Conservation (phyloP, 2,329 filamentous ascomycete genomes). For the Sporothrix protearum region DNA sequence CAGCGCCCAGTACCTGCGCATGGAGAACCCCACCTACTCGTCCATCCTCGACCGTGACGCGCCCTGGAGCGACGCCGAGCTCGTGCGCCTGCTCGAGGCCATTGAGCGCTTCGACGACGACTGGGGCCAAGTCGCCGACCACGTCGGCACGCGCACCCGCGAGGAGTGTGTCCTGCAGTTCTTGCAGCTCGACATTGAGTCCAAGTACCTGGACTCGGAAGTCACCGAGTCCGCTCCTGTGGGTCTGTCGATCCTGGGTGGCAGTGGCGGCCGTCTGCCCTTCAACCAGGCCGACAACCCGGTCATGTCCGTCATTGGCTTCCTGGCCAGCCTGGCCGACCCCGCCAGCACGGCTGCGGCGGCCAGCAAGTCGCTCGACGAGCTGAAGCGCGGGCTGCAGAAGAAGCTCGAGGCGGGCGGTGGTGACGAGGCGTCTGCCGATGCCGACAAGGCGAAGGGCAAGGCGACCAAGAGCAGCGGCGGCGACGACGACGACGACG, state of each 20-base stretch:
- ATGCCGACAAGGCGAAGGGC: conserved; percentile 45
- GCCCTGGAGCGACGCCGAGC: conserved; percentile 87
- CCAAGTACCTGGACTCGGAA: conserved; percentile 88
- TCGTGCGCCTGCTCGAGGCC: conserved; percentile 83
- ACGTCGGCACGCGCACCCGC: conserved; percentile 84
- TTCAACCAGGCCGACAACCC: conserved; percentile 94
- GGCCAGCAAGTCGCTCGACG: conserved; percentile 79
- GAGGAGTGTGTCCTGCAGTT: conserved; percentile 98
- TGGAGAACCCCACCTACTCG: conserved; percentile 83
- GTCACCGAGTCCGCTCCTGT: conserved; percentile 51
- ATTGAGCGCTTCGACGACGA: conserved; percentile 93
- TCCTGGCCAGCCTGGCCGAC: conserved; percentile 86
- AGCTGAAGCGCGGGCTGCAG: conserved; percentile 76
- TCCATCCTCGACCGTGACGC: conserved; percentile 76
- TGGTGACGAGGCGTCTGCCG: conserved; percentile 34
- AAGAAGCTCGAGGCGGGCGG: conserved; percentile 65
- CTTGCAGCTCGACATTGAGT: conserved; percentile 92
- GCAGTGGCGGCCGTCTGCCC: conserved; percentile 74
- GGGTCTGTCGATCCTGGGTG: conserved; percentile 64
- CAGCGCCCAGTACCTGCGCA: conserved; percentile 77
- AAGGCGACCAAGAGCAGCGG: conserved; percentile 51
- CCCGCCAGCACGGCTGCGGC: conserved; percentile 87
- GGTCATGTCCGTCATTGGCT: conserved; percentile 92
- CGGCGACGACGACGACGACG: conserved; percentile 58
- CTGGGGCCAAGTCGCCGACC: conserved; percentile 88